Evolutionary conservation across 2,329 filamentous ascomycete species (phyloP), one percentile per base, ranked within the genome.

Genomic region (Fusarium bulbicola): DNA sequence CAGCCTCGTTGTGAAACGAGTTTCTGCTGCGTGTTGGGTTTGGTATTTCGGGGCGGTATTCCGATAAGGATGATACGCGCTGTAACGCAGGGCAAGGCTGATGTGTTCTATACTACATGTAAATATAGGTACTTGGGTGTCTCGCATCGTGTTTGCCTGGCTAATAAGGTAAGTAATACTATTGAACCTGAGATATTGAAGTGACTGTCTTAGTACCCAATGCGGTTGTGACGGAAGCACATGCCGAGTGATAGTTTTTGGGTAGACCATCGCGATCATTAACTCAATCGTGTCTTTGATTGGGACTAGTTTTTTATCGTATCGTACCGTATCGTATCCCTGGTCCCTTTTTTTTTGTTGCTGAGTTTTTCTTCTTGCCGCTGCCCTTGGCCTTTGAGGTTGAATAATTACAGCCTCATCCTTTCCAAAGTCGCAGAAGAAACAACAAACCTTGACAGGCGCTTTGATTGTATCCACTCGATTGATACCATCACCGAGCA

Each of bases 361-460:
- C 9, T 26, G 11, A 43, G 20, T 43, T 59, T 60, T 53, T 16
- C 40, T 42, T 57, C 50, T 49, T 42, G 20, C 58, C 13, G 47
- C 40, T 16, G 37, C 39, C 58, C 63, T 40, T 50, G 24, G 42
- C 47, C 53, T 36, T 69, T 28, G 24, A 49, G 26, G 6, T 52
- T 68, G 58, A 36, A 36, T 30, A 11, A 21, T 62, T 45, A 40
- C 49, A 68, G 65, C 66, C 58, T 68, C 46, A 57, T 47, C 54
- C 30, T 42, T 61, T 37, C 10, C 34, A 37, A 37, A 53, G 24
- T 26, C 32, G 50, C 42, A 47, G 42, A 37, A 45, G 32, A 66
- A 66, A 66, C 60, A 65, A 59, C 63, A 66, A 66, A 66, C 43
- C 62, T 66, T 32, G 62, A 59, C 61, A 53, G 56, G 52, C 46